Evolutionary conservation across 108 stramenopile genomes (phyloP), one percentile per base, ranked within the genome.

Genomic region (Conticribra weissflogii): DNA sequence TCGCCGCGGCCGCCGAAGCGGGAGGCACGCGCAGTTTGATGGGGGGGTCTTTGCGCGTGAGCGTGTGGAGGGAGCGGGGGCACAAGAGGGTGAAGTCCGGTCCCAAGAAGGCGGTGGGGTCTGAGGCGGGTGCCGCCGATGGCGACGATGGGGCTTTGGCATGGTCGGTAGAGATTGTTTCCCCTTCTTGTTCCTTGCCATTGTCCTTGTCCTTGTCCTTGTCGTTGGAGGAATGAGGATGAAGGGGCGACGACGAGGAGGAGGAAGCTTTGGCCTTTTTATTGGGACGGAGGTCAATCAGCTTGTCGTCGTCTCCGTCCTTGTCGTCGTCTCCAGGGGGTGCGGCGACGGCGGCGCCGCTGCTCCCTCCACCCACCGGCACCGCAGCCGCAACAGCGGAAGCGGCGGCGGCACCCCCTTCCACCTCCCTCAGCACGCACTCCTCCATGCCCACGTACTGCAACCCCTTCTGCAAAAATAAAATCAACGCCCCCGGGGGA

Each of bases 361-460:
- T n/a, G n/a, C n/a, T n/a, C n/a, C n/a, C n/a, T n/a, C n/a, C n/a
- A n/a, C n/a, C n/a, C n/a, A n/a, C n/a, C n/a, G n/a, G n/a, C n/a
- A n/a, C n/a, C n/a, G n/a, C 66, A 25, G 23, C 61, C 58, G 34
- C 36, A 41, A 12, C 36, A 41, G 36, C 36, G 12, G 36, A 5
- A 41, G 36, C 36, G n/a, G 23, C 33, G 14, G 2, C 9, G 33
- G 7, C 54, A 23, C 27, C 4, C 25, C 15, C 54, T 25, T 9
- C 25, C 31, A 71, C 60, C 36, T 88, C 88, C 59, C 73, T 69
- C 19, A 63, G 71, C 63, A 95, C 66, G 24, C 74, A 78, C 71
- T 95, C 94, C 81, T 95, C 94, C 55, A 95, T 95, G 34, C 88
- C 92, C 24, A 92, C 86, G 68, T 93, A 96, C 78, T 90, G 90